These are phyloP conservation scores for Pythium pyrilobum DNA, from an alignment of 352 stramenopile genomes.

Conservation along the genomic window DNA sequence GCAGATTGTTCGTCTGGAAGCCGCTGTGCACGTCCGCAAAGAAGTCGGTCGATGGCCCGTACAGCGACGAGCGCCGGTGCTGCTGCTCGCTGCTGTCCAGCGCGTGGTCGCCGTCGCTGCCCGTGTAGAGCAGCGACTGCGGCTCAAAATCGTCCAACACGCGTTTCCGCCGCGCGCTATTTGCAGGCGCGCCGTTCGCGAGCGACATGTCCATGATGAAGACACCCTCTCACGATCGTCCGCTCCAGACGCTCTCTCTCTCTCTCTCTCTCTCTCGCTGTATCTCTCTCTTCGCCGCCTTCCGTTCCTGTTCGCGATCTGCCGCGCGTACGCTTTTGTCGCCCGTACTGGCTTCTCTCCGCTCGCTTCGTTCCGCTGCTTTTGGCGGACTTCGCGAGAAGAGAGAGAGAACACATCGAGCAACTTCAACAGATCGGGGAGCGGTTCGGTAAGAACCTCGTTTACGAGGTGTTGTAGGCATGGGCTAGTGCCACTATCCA, in stretches of 20 bases:
- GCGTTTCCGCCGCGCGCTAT: conserved; percentile 26
- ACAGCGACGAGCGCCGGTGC: conserved; percentile 8
- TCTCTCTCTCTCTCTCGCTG: not conserved
- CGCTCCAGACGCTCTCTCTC: not conserved
- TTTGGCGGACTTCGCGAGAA: not conserved
- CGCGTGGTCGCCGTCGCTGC: conserved; percentile 1
- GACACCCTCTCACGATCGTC: too few relatives aligned
- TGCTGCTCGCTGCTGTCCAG: not conserved
- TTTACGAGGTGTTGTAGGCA: not conserved
- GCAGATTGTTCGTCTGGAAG: conserved; percentile 9
- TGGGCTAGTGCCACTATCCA: conserved; percentile 1
- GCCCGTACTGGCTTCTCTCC: not conserved
- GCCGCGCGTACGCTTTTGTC: not conserved
- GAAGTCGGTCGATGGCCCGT: conserved; percentile 7
- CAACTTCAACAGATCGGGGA: conserved; percentile 18
- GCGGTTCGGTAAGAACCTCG: conserved; percentile 4
- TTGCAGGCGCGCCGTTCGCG: not conserved
- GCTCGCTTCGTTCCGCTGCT: not conserved
- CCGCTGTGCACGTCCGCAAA: conserved; percentile 21
- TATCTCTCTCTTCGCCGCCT: too few relatives aligned
- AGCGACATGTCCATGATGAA: conserved; percentile 25
- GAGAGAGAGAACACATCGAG: conserved; percentile 3
- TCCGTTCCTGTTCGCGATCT: too few relatives aligned
- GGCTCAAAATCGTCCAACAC: conserved; percentile 24
- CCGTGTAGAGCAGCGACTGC: not conserved